phyloP scores from a whole-genome alignment of 257 asterid species.

The Penstemon davidsonii region DNA sequence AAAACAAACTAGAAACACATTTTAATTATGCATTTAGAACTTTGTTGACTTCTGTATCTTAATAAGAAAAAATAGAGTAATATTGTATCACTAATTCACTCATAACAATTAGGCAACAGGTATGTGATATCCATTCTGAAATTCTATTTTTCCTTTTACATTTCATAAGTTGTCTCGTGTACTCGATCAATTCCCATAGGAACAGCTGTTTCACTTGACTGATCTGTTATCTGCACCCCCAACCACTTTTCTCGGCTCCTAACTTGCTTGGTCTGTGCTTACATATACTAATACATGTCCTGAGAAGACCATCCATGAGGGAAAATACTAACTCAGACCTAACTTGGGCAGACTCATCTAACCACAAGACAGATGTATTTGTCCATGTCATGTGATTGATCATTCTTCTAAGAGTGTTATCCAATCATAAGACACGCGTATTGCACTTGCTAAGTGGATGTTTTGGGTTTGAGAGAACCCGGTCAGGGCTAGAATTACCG shows the following conservation, averaged over 20 bases:
- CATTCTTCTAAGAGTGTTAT: too few relatives aligned
- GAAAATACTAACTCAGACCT: too few relatives aligned
- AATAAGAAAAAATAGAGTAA: neutral
- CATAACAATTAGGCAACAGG: constrained; percentile 14
- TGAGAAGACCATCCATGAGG: neutral
- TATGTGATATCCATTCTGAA: neutral
- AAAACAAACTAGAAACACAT: constrained; percentile 2
- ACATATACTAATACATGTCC: constrained; percentile 7
- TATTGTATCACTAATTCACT: neutral
- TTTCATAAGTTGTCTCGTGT: neutral
- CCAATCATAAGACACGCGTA: too few relatives aligned
- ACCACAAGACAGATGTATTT: too few relatives aligned
- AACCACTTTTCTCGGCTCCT: neutral
- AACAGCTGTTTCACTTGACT: constrained; percentile 11
- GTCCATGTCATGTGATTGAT: too few relatives aligned
- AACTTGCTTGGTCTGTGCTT: neutral
- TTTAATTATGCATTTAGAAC: neutral
- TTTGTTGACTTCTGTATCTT: neutral
- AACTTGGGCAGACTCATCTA: too few relatives aligned
- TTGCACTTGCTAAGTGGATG: too few relatives aligned
- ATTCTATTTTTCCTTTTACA: neutral
- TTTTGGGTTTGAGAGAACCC: too few relatives aligned
- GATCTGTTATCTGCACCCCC: neutral
- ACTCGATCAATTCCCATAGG: neutral
- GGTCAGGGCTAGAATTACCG: too few relatives aligned